Evolutionary conservation across 495 filamentous ascomycete species (phyloP).

Genomic region (Alectoria sarmentosa): DNA sequence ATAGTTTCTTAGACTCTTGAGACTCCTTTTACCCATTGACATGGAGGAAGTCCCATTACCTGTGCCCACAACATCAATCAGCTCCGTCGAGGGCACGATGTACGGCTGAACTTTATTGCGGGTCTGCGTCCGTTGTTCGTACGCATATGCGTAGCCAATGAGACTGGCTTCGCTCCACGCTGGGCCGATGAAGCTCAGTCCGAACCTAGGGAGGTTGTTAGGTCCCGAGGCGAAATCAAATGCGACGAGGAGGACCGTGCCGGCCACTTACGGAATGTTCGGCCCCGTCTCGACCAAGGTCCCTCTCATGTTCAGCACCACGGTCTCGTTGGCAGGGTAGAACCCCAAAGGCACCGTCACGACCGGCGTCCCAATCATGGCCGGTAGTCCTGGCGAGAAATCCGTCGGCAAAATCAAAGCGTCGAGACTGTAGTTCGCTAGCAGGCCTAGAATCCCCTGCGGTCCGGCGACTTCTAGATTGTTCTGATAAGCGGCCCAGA

Average conservation of each 20-base stretch:
- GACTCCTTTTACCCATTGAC: background rate
- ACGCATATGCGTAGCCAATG: conserved; percentile 61
- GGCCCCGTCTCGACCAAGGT: conserved; percentile 40
- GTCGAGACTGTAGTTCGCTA: conserved; percentile 40
- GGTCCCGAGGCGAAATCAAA: background rate
- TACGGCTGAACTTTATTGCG: conserved; percentile 41
- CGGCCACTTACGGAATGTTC: conserved; percentile 39
- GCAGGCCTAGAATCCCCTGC: conserved; percentile 44
- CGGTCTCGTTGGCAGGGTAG: conserved; percentile 39
- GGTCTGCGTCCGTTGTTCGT: conserved; percentile 56
- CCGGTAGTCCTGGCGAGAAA: conserved; percentile 38
- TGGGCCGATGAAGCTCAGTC: conserved; percentile 50
- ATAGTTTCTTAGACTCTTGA: background rate
- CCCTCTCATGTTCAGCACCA: conserved; percentile 34
- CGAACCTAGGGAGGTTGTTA: conserved; percentile 33
- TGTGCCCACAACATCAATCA: conserved; percentile 36
- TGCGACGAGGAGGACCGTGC: too few relatives aligned
- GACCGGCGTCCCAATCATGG: conserved; percentile 43
- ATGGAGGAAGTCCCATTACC: background rate
- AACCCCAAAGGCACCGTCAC: conserved; percentile 49
- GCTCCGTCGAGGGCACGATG: conserved; percentile 41
- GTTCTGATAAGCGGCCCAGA: conserved; percentile 40
- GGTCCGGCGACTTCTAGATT: conserved; percentile 40
- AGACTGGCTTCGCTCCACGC: conserved; percentile 49
- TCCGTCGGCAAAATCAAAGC: conserved; percentile 46